Evolutionary conservation across 192 early-diverging fungal genomes (phyloP).

Genomic region (Mortierella hygrophila): DNA sequence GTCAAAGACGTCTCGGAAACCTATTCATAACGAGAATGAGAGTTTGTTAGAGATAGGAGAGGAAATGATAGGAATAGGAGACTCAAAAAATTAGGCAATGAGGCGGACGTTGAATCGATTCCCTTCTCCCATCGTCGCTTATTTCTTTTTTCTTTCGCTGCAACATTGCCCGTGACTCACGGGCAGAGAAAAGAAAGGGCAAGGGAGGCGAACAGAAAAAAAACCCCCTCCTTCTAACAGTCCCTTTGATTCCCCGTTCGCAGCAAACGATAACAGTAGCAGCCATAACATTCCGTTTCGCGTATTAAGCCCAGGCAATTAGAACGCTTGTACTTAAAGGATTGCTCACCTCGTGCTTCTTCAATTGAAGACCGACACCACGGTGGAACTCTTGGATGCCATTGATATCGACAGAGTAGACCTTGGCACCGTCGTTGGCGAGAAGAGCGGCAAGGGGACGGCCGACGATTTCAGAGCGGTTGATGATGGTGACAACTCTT

Average conservation of each 20-base stretch:
- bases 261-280: no score
- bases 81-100: not conserved
- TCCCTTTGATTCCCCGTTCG: no score
- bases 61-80: not conserved
- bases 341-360: constrained; percentile 69
- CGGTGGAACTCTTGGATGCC: constrained; percentile 86
- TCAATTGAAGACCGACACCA: constrained; percentile 72
- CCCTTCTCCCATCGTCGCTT: not conserved
- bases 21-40: constrained; percentile 40
- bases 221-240: no score
- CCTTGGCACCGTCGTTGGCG: constrained; percentile 98
- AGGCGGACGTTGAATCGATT: not conserved
- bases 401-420: constrained; percentile 94
- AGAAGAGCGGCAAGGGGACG: constrained; percentile 96
- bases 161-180: not conserved
- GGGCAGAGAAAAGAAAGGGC: not conserved
- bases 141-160: not conserved
- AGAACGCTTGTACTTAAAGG: not conserved
- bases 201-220: no score
- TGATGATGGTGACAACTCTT: constrained; percentile 91
- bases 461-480: constrained; percentile 97
- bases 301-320: no score
- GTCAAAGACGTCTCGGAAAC: constrained; percentile 80
- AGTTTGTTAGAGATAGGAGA: not conserved
- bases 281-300: no score